Evolutionary conservation across 371 early-diverging fungal species (phyloP).

Genomic region (Mortierella sp.): DNA sequence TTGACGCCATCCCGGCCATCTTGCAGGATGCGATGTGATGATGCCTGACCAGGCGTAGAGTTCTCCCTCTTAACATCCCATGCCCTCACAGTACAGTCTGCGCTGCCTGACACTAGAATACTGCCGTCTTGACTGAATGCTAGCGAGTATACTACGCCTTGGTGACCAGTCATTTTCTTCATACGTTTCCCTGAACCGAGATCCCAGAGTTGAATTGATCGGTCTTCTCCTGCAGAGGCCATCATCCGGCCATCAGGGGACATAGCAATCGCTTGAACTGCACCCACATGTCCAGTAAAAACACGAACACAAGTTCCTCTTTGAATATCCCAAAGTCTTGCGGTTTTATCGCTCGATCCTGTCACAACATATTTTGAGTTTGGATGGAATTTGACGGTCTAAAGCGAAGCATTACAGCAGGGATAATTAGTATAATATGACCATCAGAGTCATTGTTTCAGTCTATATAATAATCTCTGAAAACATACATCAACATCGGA

Average conservation of each 20-base stretch:
- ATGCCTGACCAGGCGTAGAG: conserved; percentile 32
- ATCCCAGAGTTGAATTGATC: conserved; percentile 96
- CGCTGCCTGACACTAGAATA: conserved; percentile 90
- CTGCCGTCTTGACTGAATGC: conserved; percentile 89
- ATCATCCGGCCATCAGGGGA: conserved; percentile 95
- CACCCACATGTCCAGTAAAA: conserved; percentile 92
- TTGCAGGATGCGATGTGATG: conserved; percentile 39
- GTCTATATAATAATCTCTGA: background rate
- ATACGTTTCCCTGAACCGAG: conserved; percentile 89
- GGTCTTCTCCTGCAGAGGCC: conserved; percentile 95
- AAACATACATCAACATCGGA: conserved; percentile 95
- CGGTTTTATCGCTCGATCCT: conserved; percentile 95
- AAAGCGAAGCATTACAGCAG: background rate
- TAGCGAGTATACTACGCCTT: conserved; percentile 88
- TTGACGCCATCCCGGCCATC: conserved; percentile 34
- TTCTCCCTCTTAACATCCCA: conserved; percentile 92
- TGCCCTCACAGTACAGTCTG: conserved; percentile 93
- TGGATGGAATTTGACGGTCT: conserved; percentile 98
- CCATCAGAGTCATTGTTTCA: background rate
- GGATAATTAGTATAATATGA: background rate
- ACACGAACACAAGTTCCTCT: conserved; percentile 94
- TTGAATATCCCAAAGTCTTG: conserved; percentile 98
- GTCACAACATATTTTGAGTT: conserved; percentile 98
- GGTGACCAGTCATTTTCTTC: conserved; percentile 89
- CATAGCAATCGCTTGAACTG: conserved; percentile 91